Percentiles rank a stretch among this genome's conserved stretches.
phyloP scores from a whole-genome alignment of 768 basidiomycete genomes.

The Suillus subalutaceus region DNA sequence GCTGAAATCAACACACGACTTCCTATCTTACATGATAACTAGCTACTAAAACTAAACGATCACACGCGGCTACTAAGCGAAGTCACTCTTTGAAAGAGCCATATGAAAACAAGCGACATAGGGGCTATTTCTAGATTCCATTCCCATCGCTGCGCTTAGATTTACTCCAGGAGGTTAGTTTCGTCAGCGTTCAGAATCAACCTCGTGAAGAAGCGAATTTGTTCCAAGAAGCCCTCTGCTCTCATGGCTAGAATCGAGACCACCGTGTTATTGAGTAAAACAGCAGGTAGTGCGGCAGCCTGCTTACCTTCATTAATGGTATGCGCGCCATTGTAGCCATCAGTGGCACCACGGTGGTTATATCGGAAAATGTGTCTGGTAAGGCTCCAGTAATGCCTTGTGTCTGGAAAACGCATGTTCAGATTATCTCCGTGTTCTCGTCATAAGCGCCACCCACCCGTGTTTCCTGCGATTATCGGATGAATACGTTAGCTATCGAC shows the following conservation, averaged over 20 bases:
- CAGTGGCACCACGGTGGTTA: conserved; percentile 31
- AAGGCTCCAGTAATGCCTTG: conserved; percentile 47
- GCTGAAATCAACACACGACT: not conserved
- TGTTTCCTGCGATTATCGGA: conserved; percentile 21
- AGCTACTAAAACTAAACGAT: not conserved
- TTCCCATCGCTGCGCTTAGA: not conserved
- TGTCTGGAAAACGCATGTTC: conserved; percentile 37
- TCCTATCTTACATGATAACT: conserved; percentile 1
- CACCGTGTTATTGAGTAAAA: conserved; percentile 13
- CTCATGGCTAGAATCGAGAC: conserved; percentile 26
- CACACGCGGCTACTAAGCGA: not conserved
- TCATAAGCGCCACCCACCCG: conserved; percentile 19
- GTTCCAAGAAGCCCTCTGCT: conserved; percentile 31
- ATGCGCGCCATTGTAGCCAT: conserved; percentile 40
- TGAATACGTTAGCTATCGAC: conserved; percentile 1
- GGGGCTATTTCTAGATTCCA: conserved; percentile 1
- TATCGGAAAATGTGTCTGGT: conserved; percentile 52
- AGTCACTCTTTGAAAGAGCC: not conserved
- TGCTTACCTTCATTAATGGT: conserved; percentile 32
- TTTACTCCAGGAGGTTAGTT: conserved; percentile 24
- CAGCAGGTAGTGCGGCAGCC: not conserved
- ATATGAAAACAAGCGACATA: not conserved
- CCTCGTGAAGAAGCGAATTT: conserved; percentile 35
- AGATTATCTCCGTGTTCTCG: conserved; percentile 24
- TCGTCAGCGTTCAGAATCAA: conserved; percentile 38